Conservation (phyloP, 352 stramenopile genomes). For the Phytophthora hybrid region DNA sequence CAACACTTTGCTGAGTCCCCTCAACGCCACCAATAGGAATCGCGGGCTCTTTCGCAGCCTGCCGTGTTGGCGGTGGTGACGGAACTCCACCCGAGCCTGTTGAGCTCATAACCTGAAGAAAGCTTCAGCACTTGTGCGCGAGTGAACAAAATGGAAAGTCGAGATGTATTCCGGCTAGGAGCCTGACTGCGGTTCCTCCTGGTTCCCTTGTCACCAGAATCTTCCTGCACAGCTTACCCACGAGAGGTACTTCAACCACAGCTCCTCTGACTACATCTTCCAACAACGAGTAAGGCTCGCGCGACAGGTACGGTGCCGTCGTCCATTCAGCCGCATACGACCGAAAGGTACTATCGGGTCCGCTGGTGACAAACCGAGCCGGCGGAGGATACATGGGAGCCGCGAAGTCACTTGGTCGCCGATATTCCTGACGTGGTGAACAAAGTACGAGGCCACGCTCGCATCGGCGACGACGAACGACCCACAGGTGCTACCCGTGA, state of each 20-base stretch:
- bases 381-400: too few species aligned
- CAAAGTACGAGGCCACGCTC: too few species aligned
- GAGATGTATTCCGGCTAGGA: background rate
- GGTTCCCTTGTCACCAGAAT: background rate
- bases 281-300: background rate
- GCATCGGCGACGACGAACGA: too few species aligned
- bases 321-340: too few species aligned
- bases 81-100: background rate
- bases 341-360: too few species aligned
- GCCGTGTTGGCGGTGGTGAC: background rate
- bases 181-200: background rate
- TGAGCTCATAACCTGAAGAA: conserved; percentile 6
- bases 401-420: too few species aligned
- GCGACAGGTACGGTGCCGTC: too few species aligned
- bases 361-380: too few species aligned
- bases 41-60: conserved; percentile 7
- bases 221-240: conserved; percentile 2
- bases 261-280: background rate
- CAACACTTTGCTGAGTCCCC: background rate
- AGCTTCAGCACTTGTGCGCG: background rate
- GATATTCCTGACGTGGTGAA: too few species aligned
- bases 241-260: background rate
- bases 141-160: background rate
- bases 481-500: too few species aligned
- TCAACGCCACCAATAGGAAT: background rate